Base-by-base conservation (phyloP, 2,329 filamentous ascomycete species). In the Colletotrichum lini region DNA sequence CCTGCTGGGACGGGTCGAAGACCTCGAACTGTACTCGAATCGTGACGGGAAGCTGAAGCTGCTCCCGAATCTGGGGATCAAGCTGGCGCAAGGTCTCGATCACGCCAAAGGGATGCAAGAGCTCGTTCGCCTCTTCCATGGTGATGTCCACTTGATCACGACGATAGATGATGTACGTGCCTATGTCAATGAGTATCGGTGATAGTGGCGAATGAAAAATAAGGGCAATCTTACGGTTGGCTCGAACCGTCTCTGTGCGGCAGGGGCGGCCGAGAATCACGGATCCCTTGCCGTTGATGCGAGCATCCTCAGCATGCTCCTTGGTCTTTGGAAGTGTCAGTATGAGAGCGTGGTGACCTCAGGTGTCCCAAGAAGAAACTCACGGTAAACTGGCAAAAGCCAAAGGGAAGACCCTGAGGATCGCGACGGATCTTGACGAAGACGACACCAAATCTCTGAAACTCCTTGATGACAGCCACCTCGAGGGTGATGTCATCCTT, bases 351-450 rank as follows among this genome's bases (percentile, higher is more conserved):
- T 21, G 18, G 7, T 44, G 5, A 44, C 16, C 30, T 38, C 30
- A 13, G 18, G 2, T 42, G 35, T 18, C 8, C 10, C 2, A 21
- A 49, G 45, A 59, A 38, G 15, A 35, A 38, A 80, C 87, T 82
- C 77, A 90, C 90, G 2, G 87, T 90, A 75, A 84, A 92, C 75
- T 92, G 90, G 26, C 85, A 86, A 74, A 92, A 92, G 0, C 89
- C 90, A 76, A 89, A 91, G 0, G 90, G 90, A 87, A 92, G 91
- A 18, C 62, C 54, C 49, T 87, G 83, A 16, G 79, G 79, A 74
- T 92, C 90, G 21, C 90, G 87, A 47, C 89, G 87, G 70, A 92
- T 90, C 81, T 92, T 92, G 73, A 91, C 86, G 72, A 85, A 92
- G 30, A 90, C 87, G 0, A 82, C 83, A 7, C 90, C 90, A 74